These are phyloP conservation scores for Glonium stellatum DNA, from an alignment of 495 filamentous ascomycete genomes.

Conservation along the genomic window DNA sequence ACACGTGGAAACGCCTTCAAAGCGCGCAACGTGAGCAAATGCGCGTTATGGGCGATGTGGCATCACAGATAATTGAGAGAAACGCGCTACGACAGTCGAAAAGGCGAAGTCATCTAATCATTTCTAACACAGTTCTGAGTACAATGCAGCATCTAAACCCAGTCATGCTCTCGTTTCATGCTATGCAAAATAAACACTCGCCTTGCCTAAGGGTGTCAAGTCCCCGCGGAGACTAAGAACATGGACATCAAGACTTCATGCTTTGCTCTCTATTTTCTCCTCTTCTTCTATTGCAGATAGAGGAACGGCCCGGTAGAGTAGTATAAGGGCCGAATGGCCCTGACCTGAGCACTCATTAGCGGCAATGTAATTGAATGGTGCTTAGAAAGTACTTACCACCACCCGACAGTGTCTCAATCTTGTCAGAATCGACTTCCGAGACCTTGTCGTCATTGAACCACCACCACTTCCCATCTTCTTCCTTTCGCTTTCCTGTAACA, in stretches of 20 bases:
- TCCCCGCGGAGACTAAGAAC: background rate
- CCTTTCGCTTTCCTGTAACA: conserved; percentile 60
- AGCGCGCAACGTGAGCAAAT: background rate
- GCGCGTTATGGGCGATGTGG: background rate
- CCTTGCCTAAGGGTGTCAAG: background rate
- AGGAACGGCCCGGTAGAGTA: conserved; percentile 83
- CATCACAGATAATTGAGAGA: background rate
- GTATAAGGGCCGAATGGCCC: conserved; percentile 86
- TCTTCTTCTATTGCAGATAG: conserved; percentile 48
- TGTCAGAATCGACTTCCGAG: conserved; percentile 80
- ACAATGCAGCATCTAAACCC: conserved; percentile 9
- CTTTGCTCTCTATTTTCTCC: conserved; percentile 24
- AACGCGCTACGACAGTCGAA: background rate
- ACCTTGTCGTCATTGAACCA: conserved; percentile 99
- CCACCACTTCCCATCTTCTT: conserved; percentile 95
- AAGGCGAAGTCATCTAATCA: background rate
- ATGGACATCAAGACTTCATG: conserved; percentile 1
- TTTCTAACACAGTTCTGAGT: background rate
- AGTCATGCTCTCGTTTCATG: conserved; percentile 4
- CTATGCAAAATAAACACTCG: conserved; percentile 23
- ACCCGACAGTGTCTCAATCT: conserved; percentile 82
- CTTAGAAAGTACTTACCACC: conserved; percentile 56
- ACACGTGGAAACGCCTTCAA: background rate
- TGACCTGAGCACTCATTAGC: conserved; percentile 50
- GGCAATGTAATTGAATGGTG: background rate